Evolutionary conservation across 2,329 filamentous ascomycete species (phyloP).

Genomic region (Keithomyces neogunnii): DNA sequence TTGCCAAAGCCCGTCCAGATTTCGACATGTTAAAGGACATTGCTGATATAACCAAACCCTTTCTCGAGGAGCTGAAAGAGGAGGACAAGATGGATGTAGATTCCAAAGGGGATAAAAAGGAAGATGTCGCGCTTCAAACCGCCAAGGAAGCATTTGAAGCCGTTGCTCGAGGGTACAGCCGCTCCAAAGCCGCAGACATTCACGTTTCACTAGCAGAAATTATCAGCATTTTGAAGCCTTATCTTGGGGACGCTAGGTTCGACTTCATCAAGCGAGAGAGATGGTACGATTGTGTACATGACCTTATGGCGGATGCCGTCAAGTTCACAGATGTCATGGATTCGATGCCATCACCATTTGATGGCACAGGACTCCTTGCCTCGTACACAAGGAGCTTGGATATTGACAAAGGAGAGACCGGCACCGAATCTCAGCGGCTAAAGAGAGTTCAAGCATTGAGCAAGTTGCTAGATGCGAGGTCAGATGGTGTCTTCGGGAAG

Average conservation of each 20-base stretch:
- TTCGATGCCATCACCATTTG: slow-evolving; percentile 11
- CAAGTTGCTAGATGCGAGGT: slow-evolving; percentile 32
- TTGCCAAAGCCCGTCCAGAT: slow-evolving; percentile 59
- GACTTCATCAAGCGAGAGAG: slow-evolving; percentile 36
- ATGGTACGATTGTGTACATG: slow-evolving; percentile 42
- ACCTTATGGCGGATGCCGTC: slow-evolving; percentile 36
- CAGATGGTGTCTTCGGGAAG: slow-evolving; percentile 33
- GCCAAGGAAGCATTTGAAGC: slow-evolving; percentile 43
- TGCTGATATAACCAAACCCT: slow-evolving; percentile 51
- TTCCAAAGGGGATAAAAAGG: slow-evolving; percentile 37
- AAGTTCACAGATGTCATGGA: slow-evolving; percentile 12
- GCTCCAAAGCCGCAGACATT: slow-evolving; percentile 26
- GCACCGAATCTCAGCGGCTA: slow-evolving; percentile 43
- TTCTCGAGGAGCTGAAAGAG: slow-evolving; percentile 49
- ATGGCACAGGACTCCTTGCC: slow-evolving; percentile 14
- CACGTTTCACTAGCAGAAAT: slow-evolving; percentile 29
- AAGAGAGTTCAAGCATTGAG: slow-evolving; percentile 37
- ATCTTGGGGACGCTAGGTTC: slow-evolving; percentile 29
- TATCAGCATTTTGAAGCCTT: slow-evolving; percentile 30
- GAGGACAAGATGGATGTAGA: slow-evolving; percentile 65
- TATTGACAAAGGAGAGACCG: slow-evolving; percentile 33
- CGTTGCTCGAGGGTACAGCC: slow-evolving; percentile 40
- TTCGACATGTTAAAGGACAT: slow-evolving; percentile 63
- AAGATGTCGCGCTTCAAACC: slow-evolving; percentile 33
- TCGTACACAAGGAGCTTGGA: slow-evolving; percentile 40